Base-by-base conservation (phyloP, 345 rosid species). In the Euphorbia pulcherrima region DNA sequence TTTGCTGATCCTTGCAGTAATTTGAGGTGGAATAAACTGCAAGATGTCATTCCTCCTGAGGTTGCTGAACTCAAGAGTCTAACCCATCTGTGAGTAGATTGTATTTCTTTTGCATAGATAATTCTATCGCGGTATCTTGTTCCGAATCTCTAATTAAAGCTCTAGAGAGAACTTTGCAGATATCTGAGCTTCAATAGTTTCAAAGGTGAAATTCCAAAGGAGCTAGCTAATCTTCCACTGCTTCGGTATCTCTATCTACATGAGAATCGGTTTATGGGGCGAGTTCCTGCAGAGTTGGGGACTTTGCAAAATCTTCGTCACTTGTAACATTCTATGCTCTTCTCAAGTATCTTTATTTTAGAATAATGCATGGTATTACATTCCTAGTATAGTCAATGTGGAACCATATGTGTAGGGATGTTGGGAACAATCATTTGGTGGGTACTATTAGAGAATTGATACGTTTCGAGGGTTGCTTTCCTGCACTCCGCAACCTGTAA, bases 1-100 rank as follows among this genome's bases (percentile, higher is more conserved):
- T 1, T 27, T 73, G 52, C 56, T 65, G 23, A 5, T 11, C 40
- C 8, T 9, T 6, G 50, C 71, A 92, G 98, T 68, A 92, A 92
- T 80, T 80, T 92, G 81, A 86, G 98, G 83, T 89, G 94, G 96
- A 92, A 92, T 76, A 89, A 92, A 53, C 88, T 92, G 64, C 98
- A 92, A 83, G 96, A 92, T 78, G 86, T 74, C 64, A 84, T 93
- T 79, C 98, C 97, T 72, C 82, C 91, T 0, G 97, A 93, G 79
- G 85, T 93, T 68, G 96, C 97, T 6, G 91, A 86, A 73, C 87
- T 93, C 60, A 93, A 90, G 85, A 89, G 85, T 53, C 80, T 93
- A 66, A 90, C 96, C 11, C 96, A 90, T 83, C 80, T 92, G 97
- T 92, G 72, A 88, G 96, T 81, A 26, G 37, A 57, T 70, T 46